Evolutionary conservation across 495 filamentous ascomycete genomes (phyloP).

Genomic region (Aspergillus steynii): DNA sequence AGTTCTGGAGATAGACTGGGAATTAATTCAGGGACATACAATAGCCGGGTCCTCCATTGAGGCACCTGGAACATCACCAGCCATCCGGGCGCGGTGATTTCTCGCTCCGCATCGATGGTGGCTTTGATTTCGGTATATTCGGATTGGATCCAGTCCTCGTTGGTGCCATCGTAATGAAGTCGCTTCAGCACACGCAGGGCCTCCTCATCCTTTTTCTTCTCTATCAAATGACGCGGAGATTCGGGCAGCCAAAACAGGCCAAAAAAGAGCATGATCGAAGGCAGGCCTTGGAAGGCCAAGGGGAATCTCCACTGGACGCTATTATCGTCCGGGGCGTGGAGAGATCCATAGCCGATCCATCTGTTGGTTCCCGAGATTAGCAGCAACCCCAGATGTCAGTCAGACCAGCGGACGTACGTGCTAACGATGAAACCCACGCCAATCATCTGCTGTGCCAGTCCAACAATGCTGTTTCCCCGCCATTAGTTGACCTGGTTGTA

Average conservation of each 20-base stretch:
- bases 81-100: slow-evolving; percentile 45
- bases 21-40: slow-evolving; percentile 29
- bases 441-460: slow-evolving; percentile 61
- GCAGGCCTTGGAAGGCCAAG: slow-evolving; percentile 52
- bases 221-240: slow-evolving; percentile 56
- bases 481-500: background rate
- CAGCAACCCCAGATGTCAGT: background rate
- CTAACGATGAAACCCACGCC: slow-evolving; percentile 55
- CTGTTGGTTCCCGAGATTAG: slow-evolving; percentile 22
- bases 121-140: slow-evolving; percentile 50
- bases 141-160: slow-evolving; percentile 47
- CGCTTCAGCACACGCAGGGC: slow-evolving; percentile 48
- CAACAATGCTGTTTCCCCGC: slow-evolving; percentile 38
- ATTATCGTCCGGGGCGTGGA: slow-evolving; percentile 36
- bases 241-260: slow-evolving; percentile 55
- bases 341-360: slow-evolving; percentile 58
- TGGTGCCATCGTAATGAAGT: slow-evolving; percentile 49
- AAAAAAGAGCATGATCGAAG: slow-evolving; percentile 41
- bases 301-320: slow-evolving; percentile 57
- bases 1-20: background rate
- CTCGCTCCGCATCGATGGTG: slow-evolving; percentile 48
- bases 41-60: slow-evolving; percentile 48
- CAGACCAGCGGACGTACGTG: slow-evolving; percentile 25
- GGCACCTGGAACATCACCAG: slow-evolving; percentile 51
- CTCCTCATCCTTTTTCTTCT: slow-evolving; percentile 43